Base-by-base conservation (phyloP, 1,284 basidiomycete genomes). In the Trametes sp. region DNA sequence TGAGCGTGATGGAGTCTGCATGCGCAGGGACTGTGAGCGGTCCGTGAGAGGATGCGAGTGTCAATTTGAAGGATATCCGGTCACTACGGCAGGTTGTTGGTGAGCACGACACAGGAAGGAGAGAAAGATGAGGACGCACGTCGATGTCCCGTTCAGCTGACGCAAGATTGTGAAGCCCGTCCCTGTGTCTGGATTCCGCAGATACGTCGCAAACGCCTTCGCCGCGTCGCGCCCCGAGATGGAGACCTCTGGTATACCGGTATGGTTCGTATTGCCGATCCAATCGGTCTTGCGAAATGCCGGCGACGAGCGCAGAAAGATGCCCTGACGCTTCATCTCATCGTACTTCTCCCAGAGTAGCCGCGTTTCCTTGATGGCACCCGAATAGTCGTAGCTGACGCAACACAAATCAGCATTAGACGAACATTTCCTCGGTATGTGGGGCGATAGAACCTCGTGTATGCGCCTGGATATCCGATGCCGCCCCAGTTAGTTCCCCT, bases 401-500 rank as follows among this genome's bases (percentile, higher is more conserved):
- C 21, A 10, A 8, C 6, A 11, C 19, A 10, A 14, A 10, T 26
- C n/a, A 41, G 84, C 8, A 8, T 16, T 7, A 4, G 19, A 31
- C 19, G 10, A 10, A n/a, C 7, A 44, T 13, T 9, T 44, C 42
- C 6, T 33, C n/a, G n/a, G n/a, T 44, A 23, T 44, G 4, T 21
- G 42, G 8, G 42, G 11, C 16, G 19, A 42, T 5, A 41, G 46
- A 65, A 80, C 81, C 73, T 74, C 0, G 72, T 88, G 71, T 90
- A 89, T 31, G 84, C 85, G 3, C 82, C 82, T 0, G 81, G 90
- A 77, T 87, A 90, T 4, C 91, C 86, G 51, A 93, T 78, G 10
- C 80, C 88, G 56, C 90, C 91, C 92, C 92, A 93, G 7, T 87
- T 90, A 0, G 91, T 93, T 38, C 91, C 91, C 19, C 90, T 92